These are phyloP conservation scores for Tetraselmis chui DNA, from an alignment of 139 green algal genomes.

Conservation along the genomic window DNA sequence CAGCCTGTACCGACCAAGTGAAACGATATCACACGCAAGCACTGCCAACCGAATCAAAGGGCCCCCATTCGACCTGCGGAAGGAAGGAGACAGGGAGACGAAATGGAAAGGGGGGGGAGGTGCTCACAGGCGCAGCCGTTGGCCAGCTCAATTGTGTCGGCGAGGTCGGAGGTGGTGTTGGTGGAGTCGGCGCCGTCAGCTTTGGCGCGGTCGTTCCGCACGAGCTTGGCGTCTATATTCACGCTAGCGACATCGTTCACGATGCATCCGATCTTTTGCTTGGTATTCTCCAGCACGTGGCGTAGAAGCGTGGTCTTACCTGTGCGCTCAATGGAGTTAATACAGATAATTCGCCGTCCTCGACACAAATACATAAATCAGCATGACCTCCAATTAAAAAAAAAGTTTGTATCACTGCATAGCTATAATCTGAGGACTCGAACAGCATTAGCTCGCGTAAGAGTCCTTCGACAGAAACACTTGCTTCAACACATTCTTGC, in stretches of 20 bases:
- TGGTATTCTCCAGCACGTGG: conserved; percentile 71
- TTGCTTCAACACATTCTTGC: not conserved
- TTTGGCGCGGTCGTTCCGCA: conserved; percentile 48
- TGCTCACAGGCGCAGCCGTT: conserved; percentile 88
- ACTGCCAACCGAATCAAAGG: too few species aligned
- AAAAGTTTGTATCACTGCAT: not conserved
- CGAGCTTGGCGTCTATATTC: conserved; percentile 93
- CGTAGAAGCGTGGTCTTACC: conserved; percentile 89
- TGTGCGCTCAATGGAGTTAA: conserved; percentile 14
- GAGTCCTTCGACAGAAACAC: not conserved
- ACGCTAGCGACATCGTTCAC: conserved; percentile 89
- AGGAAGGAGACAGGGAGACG: not conserved
- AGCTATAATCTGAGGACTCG: not conserved
- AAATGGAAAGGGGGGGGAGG: not conserved
- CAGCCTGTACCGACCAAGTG: conserved; percentile 60
- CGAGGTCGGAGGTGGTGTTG: conserved; percentile 57
- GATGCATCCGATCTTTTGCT: conserved; percentile 84
- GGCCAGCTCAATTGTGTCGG: conserved; percentile 86
- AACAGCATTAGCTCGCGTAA: not conserved
- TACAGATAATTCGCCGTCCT: not conserved
- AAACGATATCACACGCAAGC: too few species aligned
- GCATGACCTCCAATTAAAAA: not conserved
- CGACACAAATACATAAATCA: not conserved
- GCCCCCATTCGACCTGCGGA: too few species aligned
- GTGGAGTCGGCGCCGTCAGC: not conserved